Conservation (phyloP, 371 early-diverging fungal species). For the Basidiobolus meristosporus region DNA sequence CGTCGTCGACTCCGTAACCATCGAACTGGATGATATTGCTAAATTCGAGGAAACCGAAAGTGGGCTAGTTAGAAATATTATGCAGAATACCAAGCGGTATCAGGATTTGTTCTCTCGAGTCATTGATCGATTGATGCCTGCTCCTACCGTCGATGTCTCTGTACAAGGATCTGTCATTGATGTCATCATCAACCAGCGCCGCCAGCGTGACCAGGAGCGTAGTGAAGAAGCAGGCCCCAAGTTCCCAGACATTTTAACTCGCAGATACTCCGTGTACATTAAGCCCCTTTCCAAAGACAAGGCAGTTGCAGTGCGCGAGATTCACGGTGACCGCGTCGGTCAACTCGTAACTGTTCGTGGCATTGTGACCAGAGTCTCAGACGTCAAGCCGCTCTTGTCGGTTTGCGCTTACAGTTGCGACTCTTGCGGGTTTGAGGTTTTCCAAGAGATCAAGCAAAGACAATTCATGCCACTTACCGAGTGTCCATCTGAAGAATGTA, state of each 20-base stretch:
- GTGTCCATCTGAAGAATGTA: slow-evolving; percentile 78
- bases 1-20: neutral
- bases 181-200: slow-evolving; percentile 74
- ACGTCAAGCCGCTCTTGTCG: slow-evolving; percentile 84
- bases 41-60: neutral
- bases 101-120: slow-evolving; percentile 53
- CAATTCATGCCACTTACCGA: slow-evolving; percentile 77
- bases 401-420: slow-evolving; percentile 95
- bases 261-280: slow-evolving; percentile 59
- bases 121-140: slow-evolving; percentile 57
- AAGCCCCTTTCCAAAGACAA: slow-evolving; percentile 43
- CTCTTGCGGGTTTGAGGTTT: slow-evolving; percentile 92
- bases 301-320: slow-evolving; percentile 69
- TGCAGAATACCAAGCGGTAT: slow-evolving; percentile 68
- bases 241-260: slow-evolving; percentile 68
- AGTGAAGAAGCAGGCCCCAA: slow-evolving; percentile 16
- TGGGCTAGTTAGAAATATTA: neutral
- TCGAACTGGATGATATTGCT: neutral
- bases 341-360: slow-evolving; percentile 81
- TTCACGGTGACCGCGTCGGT: slow-evolving; percentile 74
- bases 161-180: slow-evolving; percentile 71
- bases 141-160: slow-evolving; percentile 29
- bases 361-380: slow-evolving; percentile 92
- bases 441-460: slow-evolving; percentile 79
- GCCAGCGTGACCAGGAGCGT: slow-evolving; percentile 39